phyloP scores from a whole-genome alignment of 441 rosid species.

The Corymbia citriodora region DNA sequence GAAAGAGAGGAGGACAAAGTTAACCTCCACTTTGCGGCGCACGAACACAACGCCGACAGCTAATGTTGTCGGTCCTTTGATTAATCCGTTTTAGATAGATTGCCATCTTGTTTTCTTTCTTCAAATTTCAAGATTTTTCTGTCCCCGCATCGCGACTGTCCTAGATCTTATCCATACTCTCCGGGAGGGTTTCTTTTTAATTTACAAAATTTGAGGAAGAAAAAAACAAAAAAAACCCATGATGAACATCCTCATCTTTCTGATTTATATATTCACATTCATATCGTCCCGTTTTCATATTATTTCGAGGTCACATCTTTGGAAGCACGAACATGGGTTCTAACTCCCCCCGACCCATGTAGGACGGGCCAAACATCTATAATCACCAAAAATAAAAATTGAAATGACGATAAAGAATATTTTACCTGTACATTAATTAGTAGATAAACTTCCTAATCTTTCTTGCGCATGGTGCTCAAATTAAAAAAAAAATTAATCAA shows the following conservation, averaged over 20 bases:
- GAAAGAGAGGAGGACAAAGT: background rate
- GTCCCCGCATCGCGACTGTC: background rate
- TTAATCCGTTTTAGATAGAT: background rate
- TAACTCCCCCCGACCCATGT: background rate
- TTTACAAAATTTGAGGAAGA: background rate
- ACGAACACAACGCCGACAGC: background rate
- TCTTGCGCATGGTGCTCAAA: background rate
- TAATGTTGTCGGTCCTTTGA: no score
- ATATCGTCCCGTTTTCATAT: rapidly evolving
- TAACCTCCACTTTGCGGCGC: background rate
- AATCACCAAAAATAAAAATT: background rate
- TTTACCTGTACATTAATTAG: background rate
- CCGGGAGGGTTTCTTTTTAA: background rate
- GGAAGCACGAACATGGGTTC: background rate
- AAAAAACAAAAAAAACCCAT: background rate
- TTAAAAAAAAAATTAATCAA: no score
- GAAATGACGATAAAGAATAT: background rate
- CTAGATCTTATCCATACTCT: background rate
- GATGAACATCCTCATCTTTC: background rate
- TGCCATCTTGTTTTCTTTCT: background rate
- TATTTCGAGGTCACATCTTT: background rate
- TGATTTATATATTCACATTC: background rate
- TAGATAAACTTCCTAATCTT: background rate
- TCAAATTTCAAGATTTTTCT: background rate
- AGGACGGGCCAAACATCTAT: background rate